Evolutionary conservation across 2,329 filamentous ascomycete species (phyloP), one percentile per base, ranked within the genome.

Genomic region (Scytalidium sp.): DNA sequence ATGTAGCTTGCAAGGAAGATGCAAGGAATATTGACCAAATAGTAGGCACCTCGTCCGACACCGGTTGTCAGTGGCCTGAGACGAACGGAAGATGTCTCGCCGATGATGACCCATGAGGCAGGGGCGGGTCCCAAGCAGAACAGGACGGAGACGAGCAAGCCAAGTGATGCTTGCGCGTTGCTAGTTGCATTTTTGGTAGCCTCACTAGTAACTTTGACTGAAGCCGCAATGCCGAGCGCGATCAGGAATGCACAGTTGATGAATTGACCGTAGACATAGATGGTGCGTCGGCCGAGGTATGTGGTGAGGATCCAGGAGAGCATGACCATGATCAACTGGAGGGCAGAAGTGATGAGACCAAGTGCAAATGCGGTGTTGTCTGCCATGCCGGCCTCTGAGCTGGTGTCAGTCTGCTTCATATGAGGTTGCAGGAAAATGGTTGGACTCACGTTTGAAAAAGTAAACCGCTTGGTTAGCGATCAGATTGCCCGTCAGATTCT

Each of bases 271-370:
- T 75, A 84, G 49, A 85, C 70, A 65, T 85, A 86, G 66, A 86
- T 84, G 29, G 78, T 76, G 47, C 83, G 81, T 51, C 82, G 78
- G 62, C 83, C 81, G 47, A 83, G 72, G 66, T 82, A 85, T 1
- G 78, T 76, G 13, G 80, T 86, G 45, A 87, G 75, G 49, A 85
- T 67, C 84, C 84, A 87, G 50, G 83, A 87, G 40, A 83, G 70
- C 76, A 84, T 84, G 64, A 84, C 80, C 52, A 83, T 74, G 63
- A 87, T 66, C 66, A 67, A 71, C 62, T 84, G 80, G 2, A 87
- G 80, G 44, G 75, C 79, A 0, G 83, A 85, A 46, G 78, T 85
- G 65, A 85, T 85, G 22, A 87, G 76, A 65, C 79, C 79, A 15
- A 86, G 71, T 32, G 75, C 76, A 61, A 86, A 86, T 3, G 83